Conservation (phyloP, 2,329 filamentous ascomycete species). For the Epichloe brachyelytri region DNA sequence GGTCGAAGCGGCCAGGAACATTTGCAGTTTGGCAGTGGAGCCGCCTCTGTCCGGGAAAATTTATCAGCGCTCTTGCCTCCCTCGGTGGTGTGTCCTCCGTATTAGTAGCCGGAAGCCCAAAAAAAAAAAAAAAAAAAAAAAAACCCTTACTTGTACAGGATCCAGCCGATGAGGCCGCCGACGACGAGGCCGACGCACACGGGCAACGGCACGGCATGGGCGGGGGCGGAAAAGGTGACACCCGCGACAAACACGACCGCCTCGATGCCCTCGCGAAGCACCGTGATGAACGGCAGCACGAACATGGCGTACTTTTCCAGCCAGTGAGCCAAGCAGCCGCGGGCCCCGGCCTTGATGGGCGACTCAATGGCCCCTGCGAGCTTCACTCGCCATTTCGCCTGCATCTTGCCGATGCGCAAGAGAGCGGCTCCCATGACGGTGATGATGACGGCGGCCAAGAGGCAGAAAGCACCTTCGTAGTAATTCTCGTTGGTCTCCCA, state of each 20-base stretch:
- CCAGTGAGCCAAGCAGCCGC: conserved; percentile 44
- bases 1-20: conserved; percentile 71
- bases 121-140: neutral
- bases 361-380: conserved; percentile 55
- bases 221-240: conserved; percentile 64
- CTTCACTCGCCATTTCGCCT: conserved; percentile 80
- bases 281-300: conserved; percentile 71
- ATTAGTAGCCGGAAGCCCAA: too few relatives aligned
- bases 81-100: too few relatives aligned
- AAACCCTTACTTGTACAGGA: conserved; percentile 73
- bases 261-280: conserved; percentile 77
- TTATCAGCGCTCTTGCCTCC: neutral
- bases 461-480: conserved; percentile 68
- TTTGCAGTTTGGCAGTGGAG: conserved; percentile 38
- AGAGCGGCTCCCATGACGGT: conserved; percentile 69
- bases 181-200: conserved; percentile 59
- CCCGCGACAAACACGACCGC: conserved; percentile 78
- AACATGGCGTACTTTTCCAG: conserved; percentile 78
- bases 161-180: conserved; percentile 53
- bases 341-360: conserved; percentile 31
- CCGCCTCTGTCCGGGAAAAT: conserved; percentile 21
- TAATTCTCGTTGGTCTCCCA: conserved; percentile 60
- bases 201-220: conserved; percentile 63
- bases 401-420: conserved; percentile 68
- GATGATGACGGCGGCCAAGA: conserved; percentile 69